These are phyloP conservation scores for Boletus holoroseus DNA, from an alignment of 1,284 basidiomycete genomes.

Conservation along the genomic window DNA sequence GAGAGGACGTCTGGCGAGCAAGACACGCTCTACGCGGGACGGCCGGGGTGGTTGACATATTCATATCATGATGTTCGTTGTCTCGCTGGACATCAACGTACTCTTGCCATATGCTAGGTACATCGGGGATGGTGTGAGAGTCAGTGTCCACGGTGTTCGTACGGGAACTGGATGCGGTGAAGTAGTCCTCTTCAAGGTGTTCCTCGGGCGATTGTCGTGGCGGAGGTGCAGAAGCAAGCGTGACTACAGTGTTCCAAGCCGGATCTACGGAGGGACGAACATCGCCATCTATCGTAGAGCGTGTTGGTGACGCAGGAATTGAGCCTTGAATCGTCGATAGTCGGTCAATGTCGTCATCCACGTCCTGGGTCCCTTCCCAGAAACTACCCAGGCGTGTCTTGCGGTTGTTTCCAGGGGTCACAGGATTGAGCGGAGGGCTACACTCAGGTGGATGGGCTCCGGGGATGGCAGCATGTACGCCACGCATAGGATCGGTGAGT, in stretches of 20 bases:
- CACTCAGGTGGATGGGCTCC: conserved; percentile 48
- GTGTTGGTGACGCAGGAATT: conserved; percentile 24
- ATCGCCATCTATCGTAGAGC: conserved; percentile 9
- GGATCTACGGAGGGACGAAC: conserved; percentile 7
- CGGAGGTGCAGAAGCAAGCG: conserved; percentile 19
- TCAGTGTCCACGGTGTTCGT: conserved; percentile 23
- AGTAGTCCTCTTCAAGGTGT: conserved; percentile 31
- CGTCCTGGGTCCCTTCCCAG: conserved; percentile 61
- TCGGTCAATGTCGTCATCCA: conserved; percentile 35
- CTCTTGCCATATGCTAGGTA: conserved; percentile 28
- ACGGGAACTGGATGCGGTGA: conserved; percentile 28
- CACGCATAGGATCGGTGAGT: conserved; percentile 78
- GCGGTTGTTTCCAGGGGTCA: conserved; percentile 48
- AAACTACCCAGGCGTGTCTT: conserved; percentile 59
- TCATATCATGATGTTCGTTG: conserved; percentile 24
- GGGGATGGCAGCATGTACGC: conserved; percentile 60
- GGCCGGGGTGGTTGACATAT: conserved; percentile 36
- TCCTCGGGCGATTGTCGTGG: conserved; percentile 27
- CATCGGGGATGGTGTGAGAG: conserved; percentile 12
- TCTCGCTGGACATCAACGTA: conserved; percentile 27
- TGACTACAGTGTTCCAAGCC: conserved; percentile 9
- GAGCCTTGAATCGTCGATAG: conserved; percentile 29
- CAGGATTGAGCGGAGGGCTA: conserved; percentile 28
- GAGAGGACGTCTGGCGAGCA: conserved; percentile 56
- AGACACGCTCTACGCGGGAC: conserved; percentile 48